Evolutionary conservation across 345 rosid genomes (phyloP), one percentile per base, ranked within the genome.

Genomic region (Raphanus sativus): DNA sequence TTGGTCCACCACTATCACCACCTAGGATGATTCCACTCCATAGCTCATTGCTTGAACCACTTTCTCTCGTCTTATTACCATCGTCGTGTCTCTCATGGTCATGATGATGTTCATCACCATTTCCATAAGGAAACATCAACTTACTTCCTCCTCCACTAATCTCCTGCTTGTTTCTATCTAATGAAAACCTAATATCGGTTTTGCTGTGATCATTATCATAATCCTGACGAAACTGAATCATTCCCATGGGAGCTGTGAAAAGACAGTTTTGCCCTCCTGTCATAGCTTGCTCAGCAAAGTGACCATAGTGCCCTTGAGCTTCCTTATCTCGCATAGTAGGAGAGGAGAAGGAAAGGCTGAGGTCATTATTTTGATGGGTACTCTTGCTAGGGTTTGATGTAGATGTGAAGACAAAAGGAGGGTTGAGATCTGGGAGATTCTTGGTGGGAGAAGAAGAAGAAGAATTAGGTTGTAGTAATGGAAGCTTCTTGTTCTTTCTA

Each of bases 1-100:
- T 68, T 67, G 82, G 82, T 73, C 82, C 82, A 79, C 82, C 82
- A 79, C 82, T 67, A 52, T 74, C 70, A 73, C 82, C 82, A 79
- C 82, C 78, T 73, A 73, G 70, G 69, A 79, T 73, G 74, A 79
- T 79, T 74, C 78, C 82, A 73, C 78, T 68, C 82, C 82, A 79
- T 61, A 79, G 77, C 70, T 73, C 82, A 79, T 79, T 73, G 52
- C 78, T 79, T 73, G 82, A 79, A 50, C 82, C 75, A 67, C 82
- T 52, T 73, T 79, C 78, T 68, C 82, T 79, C 78, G 74, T 79
- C 70, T 62, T 79, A n/a, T 29, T 79, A 62, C 70, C 74, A 73
- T 73, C 74, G 73, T 73, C 82, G 17, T 77, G 81, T 65, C 81
- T 77, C 64, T 42, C 48, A 33, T 70, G 48, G 8, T 64, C 60